phyloP scores from a whole-genome alignment of 1,284 basidiomycete species.

The Ganoderma lingzhi region DNA sequence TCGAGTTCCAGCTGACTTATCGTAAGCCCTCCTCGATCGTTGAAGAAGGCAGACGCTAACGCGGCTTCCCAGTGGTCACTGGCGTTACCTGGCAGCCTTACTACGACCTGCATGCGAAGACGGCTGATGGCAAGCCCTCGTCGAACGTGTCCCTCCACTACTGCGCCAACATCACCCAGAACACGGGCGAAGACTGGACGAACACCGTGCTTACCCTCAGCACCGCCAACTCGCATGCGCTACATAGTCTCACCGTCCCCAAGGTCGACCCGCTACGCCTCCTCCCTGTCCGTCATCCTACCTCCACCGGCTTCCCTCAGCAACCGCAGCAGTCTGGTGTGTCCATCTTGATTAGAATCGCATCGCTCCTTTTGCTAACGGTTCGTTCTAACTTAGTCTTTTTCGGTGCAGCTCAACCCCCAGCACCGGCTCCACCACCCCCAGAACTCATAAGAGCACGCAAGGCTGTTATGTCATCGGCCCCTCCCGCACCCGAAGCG shows the following conservation, averaged over 20 bases:
- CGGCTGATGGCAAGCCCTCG: slow-evolving; percentile 52
- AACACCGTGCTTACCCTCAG: slow-evolving; percentile 28
- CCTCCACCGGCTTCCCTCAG: no score
- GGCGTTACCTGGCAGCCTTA: slow-evolving; percentile 60
- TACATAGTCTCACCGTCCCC: slow-evolving; percentile 15
- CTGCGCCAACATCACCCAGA: slow-evolving; percentile 60
- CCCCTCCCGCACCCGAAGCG: no score
- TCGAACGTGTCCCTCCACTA: slow-evolving; percentile 59
- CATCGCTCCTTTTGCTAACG: no score
- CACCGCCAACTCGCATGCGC: slow-evolving; percentile 21
- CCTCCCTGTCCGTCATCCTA: no score
- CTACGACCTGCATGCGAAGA: slow-evolving; percentile 66
- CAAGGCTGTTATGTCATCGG: no score
- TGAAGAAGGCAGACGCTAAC: neutral
- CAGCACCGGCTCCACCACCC: no score
- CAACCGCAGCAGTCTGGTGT: no score
- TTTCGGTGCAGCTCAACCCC: no score
- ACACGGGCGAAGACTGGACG: slow-evolving; percentile 69
- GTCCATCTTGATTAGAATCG: no score
- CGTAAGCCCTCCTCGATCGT: slow-evolving; percentile 44
- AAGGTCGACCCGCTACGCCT: neutral
- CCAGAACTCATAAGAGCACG: no score
- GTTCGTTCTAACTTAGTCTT: no score
- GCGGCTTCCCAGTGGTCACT: slow-evolving; percentile 50
- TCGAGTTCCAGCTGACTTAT: slow-evolving; percentile 61